A percentile compares a stretch with the other conserved stretches of the same genome.
Evolutionary conservation across 1,284 basidiomycete species (phyloP).

Genomic region (Papiliotrema fonsecae): DNA sequence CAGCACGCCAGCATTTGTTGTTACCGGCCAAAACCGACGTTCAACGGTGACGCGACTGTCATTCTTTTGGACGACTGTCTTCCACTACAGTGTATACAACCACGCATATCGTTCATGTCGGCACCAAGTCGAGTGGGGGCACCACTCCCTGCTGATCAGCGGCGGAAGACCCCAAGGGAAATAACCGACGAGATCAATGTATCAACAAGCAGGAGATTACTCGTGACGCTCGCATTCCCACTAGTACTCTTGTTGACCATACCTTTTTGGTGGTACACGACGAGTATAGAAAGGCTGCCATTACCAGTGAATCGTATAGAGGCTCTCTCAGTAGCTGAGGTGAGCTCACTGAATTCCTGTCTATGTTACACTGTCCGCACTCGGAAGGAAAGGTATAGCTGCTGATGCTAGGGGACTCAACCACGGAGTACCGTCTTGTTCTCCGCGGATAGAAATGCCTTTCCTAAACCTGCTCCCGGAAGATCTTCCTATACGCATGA

Average conservation of each 20-base stretch:
- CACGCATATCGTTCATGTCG: too few relatives aligned
- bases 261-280: constrained; percentile 84
- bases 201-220: too few relatives aligned
- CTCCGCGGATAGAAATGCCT: constrained; percentile 29
- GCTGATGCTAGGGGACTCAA: constrained; percentile 11
- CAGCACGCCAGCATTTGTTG: too few relatives aligned
- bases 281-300: constrained; percentile 72
- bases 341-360: constrained; percentile 11
- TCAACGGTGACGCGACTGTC: too few relatives aligned
- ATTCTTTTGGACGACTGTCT: too few relatives aligned
- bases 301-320: constrained; percentile 63
- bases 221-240: constrained; percentile 64
- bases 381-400: not conserved
- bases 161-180: too few relatives aligned
- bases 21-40: too few relatives aligned
- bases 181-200: too few relatives aligned
- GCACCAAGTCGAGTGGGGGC: too few relatives aligned
- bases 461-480: constrained; percentile 26
- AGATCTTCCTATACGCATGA: constrained; percentile 14
- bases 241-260: constrained; percentile 63
- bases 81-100: too few relatives aligned
- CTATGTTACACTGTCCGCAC: not conserved
- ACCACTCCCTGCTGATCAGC: too few relatives aligned
- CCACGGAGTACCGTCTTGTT: constrained; percentile 28
- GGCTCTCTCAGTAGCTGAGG: constrained; percentile 26